Evolutionary conservation across 179 eudicot species (phyloP).

Genomic region (Silene coronaria): DNA sequence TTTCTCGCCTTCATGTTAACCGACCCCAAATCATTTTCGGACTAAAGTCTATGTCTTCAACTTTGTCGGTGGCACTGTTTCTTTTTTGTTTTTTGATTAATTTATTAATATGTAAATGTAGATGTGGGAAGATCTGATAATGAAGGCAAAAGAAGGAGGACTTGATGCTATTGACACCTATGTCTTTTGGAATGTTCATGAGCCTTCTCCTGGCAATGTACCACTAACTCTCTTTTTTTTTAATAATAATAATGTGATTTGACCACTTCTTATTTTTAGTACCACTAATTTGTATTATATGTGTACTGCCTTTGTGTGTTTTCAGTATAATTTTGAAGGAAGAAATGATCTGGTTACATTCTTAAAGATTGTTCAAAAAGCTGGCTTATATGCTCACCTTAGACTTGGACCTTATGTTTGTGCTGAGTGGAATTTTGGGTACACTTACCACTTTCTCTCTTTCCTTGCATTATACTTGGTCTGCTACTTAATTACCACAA

Average conservation of each 20-base stretch:
- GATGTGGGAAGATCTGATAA: slow-evolving; percentile 90
- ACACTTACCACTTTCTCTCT: slow-evolving; percentile 6
- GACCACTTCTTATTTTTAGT: neutral
- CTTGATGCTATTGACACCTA: slow-evolving; percentile 72
- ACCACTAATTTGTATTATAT: neutral
- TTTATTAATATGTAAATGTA: slow-evolving; percentile 5
- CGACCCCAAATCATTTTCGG: neutral
- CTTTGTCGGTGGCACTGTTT: neutral
- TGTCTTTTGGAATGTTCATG: slow-evolving; percentile 85
- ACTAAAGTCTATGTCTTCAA: neutral
- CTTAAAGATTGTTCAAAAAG: slow-evolving; percentile 70
- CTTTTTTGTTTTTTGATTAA: neutral
- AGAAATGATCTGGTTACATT: slow-evolving; percentile 82
- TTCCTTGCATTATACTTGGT: too few relatives aligned
- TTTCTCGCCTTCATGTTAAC: neutral
- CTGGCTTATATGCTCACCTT: slow-evolving; percentile 86
- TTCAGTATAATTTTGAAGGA: slow-evolving; percentile 83
- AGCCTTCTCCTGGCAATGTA: slow-evolving; percentile 78
- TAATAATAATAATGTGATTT: neutral
- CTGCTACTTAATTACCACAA: too few relatives aligned
- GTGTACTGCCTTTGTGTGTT: slow-evolving; percentile 8
- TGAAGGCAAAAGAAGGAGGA: slow-evolving; percentile 75
- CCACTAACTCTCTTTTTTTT: neutral
- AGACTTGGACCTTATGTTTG: slow-evolving; percentile 93
- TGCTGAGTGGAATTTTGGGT: slow-evolving; percentile 99